A percentile compares a stretch with the other conserved stretches of the same genome.
These are phyloP conservation scores for Nigrospora oryzae DNA, from an alignment of 2,329 filamentous ascomycete genomes.

Conservation along the genomic window DNA sequence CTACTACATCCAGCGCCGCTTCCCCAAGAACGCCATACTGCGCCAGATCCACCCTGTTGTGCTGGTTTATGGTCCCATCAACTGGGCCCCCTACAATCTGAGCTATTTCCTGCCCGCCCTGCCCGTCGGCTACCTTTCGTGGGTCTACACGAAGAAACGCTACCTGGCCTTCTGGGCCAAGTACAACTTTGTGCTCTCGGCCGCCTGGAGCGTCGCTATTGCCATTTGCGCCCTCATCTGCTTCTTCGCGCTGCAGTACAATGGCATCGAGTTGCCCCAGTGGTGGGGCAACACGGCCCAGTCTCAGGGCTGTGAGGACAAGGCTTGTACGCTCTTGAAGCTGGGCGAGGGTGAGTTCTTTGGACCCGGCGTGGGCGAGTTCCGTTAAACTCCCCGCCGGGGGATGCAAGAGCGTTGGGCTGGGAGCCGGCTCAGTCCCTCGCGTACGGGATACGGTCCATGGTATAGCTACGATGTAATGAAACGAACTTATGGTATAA, in stretches of 20 bases:
- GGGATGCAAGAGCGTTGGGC: too few species aligned
- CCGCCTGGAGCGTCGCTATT: slow-evolving; percentile 28
- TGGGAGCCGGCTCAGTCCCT: too few species aligned
- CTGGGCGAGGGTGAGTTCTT: slow-evolving; percentile 23
- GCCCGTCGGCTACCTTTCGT: slow-evolving; percentile 29
- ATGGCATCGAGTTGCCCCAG: slow-evolving; percentile 7
- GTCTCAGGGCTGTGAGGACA: slow-evolving; percentile 22
- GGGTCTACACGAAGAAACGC: slow-evolving; percentile 15
- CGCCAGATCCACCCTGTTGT: slow-evolving; percentile 17
- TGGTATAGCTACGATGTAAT: too few species aligned
- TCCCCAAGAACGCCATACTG: slow-evolving; percentile 9
- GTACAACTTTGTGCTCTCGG: slow-evolving; percentile 17
- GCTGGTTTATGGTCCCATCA: slow-evolving; percentile 17
- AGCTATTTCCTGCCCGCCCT: slow-evolving; percentile 19
- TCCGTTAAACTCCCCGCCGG: not conserved
- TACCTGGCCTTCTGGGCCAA: slow-evolving; percentile 23
- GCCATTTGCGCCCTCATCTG: slow-evolving; percentile 20
- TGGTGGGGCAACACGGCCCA: slow-evolving; percentile 42
- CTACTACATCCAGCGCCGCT: slow-evolving; percentile 19
- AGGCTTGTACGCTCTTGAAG: slow-evolving; percentile 17
- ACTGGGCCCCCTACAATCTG: slow-evolving; percentile 23
- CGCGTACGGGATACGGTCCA: too few species aligned
- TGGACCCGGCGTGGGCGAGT: slow-evolving; percentile 9
- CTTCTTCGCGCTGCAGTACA: slow-evolving; percentile 16
- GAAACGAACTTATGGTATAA: too few species aligned